Percentiles rank a stretch among this genome's conserved stretches.
These are phyloP conservation scores for Corylus avellana DNA, from an alignment of 306 rosid species.

Conservation along the genomic window DNA sequence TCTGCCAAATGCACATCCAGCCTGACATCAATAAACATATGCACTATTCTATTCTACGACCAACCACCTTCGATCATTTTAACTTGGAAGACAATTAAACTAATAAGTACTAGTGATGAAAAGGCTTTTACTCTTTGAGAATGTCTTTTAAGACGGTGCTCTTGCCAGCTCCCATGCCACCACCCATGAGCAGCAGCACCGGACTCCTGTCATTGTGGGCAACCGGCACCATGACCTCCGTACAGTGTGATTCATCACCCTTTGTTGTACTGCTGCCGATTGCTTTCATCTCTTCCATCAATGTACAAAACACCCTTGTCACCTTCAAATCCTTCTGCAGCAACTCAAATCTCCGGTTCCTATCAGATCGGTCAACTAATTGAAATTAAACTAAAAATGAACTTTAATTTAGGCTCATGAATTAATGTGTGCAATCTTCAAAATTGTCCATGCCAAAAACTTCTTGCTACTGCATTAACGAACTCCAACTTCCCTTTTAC, in stretches of 20 bases:
- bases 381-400: neutral
- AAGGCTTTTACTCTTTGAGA: slow-evolving; percentile 55
- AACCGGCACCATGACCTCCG: slow-evolving; percentile 51
- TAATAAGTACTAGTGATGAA: neutral
- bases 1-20: slow-evolving; percentile 42
- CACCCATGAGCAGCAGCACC: slow-evolving; percentile 84
- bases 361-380: slow-evolving; percentile 4
- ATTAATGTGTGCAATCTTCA: neutral
- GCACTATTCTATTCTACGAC: neutral
- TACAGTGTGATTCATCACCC: slow-evolving; percentile 38
- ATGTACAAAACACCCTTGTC: slow-evolving; percentile 64
- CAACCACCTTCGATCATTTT: no score
- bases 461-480: neutral
- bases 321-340: slow-evolving; percentile 57
- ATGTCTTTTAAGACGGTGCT: slow-evolving; percentile 90
- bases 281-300: slow-evolving; percentile 79
- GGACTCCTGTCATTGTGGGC: slow-evolving; percentile 72
- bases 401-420: no score
- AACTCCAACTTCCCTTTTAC: no score
- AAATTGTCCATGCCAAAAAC: neutral
- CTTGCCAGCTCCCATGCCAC: slow-evolving; percentile 99
- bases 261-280: slow-evolving; percentile 33
- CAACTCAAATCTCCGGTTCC: slow-evolving; percentile 75
- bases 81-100: no score
- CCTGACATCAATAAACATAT: neutral